Base-by-base conservation (phyloP, 371 early-diverging fungal genomes). In the Mortierella sp. region DNA sequence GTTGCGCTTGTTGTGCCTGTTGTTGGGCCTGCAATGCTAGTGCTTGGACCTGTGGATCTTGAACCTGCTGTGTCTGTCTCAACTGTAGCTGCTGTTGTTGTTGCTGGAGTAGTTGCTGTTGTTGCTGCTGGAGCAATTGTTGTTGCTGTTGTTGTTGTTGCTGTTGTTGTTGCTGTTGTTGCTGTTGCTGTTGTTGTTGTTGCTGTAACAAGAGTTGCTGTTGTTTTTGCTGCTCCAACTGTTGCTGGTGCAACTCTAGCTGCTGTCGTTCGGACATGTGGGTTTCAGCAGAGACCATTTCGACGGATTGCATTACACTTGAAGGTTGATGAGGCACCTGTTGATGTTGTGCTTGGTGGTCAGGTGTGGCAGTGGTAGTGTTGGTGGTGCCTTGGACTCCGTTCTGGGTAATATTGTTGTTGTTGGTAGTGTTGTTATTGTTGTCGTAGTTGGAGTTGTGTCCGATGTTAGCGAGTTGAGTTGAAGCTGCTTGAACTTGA, bases 221-320 rank as follows among this genome's bases (percentile, higher is more conserved):
- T 14, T 66, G 66, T n/a, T 73, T 66, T 29, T 73, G 66, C 24
- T 73, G 73, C 16, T 66, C 67, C 9, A 67, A 61, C 16, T 67
- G 58, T 22, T 66, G 73, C 58, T 73, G 73, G n/a, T 58, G 73
- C 67, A 67, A 67, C 61, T 73, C 66, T 34, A 66, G 40, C 43
- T 73, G 73, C 45, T 73, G 82, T 43, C 77, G 82, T 44, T 81
- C 82, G 37, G 82, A 73, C 77, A 81, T 34, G 6, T 73, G 70
- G 19, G 82, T 61, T 70, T 82, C 82, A 37, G 74, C 82, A 61
- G 82, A 77, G 66, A 82, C 78, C 82, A 82, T 82, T 64, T 82
- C 82, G 63, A 77, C 78, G 10, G 80, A 76, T 74, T 77, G 82
- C 78, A 77, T 77, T 26, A 75, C 68, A 68, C 64, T 61, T 75